A percentile compares a stretch with the other conserved stretches of the same genome.
Conservation (phyloP, 441 rosid species). For the California macrophylla region DNA sequence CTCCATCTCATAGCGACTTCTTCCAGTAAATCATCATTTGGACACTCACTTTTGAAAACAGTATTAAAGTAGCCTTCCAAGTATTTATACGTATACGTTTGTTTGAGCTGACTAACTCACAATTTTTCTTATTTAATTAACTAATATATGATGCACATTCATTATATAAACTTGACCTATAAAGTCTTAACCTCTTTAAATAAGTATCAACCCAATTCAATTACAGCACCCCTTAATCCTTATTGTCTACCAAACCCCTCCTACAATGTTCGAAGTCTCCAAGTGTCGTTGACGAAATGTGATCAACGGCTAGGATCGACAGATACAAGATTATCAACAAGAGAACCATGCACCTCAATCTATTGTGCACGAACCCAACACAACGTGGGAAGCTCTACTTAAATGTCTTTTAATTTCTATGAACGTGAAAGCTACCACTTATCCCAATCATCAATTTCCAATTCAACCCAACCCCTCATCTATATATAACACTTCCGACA, state of each 20-base stretch:
- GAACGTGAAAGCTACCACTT: constrained; percentile 11
- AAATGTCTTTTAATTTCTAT: not conserved
- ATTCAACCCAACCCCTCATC: constrained; percentile 1
- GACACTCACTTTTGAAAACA: too few species aligned
- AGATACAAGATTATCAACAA: not conserved
- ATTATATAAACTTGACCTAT: too few species aligned
- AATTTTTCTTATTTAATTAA: too few species aligned
- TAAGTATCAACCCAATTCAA: not conserved
- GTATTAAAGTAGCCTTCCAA: too few species aligned
- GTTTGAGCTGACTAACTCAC: too few species aligned
- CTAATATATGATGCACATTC: not conserved
- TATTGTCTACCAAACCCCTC: not conserved
- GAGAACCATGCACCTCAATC: not conserved
- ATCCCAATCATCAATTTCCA: not conserved
- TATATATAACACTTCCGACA: not conserved
- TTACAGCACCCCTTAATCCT: not conserved
- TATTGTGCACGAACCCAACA: not conserved
- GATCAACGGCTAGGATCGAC: constrained; percentile 1
- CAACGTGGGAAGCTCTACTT: constrained; percentile 13
- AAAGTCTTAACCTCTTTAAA: not conserved
- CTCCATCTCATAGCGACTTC: too few species aligned
- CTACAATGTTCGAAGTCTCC: not conserved
- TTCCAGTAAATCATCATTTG: too few species aligned
- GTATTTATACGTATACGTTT: too few species aligned
- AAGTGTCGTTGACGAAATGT: not conserved